Evolutionary conservation across 441 rosid genomes (phyloP), one percentile per base, ranked within the genome.

Genomic region (Gossypium trilobum): DNA sequence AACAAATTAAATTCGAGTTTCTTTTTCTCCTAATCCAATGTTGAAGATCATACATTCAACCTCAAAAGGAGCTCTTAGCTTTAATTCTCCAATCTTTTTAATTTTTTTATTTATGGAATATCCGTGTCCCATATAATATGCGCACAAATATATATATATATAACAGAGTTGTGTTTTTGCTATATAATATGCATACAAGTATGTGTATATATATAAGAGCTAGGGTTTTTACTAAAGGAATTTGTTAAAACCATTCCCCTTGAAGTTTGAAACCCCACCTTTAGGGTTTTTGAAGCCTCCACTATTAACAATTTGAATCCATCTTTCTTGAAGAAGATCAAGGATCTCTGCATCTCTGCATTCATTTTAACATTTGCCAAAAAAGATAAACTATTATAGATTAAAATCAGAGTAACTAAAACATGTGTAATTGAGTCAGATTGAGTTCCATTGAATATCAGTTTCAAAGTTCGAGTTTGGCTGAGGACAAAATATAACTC

Each of bases 301-400:
- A 7, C 77, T 79, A 74, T 63, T 75, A 10, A 76, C 77, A 71
- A 86, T 69, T 48, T 85, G 83, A 31, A 74, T 80, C 86, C 88
- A 87, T 77, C 86, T 86, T 36, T 82, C 85, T 54, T 87, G 92
- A 71, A 91, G 88, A 64, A 87, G 81, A 64, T 81, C 87, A 68
- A 89, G 82, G 75, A 88, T 89, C 87, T 87, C 91, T 17, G 83
- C 85, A 72, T 92, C 97, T 73, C 97, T 95, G 84, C 66, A 73
- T 13, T 23, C 78, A 44, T 33, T 5, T 33, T 19, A 56, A 79
- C 16, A 66, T 14, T 33, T 23, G 55, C 55, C 55, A 14, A 50
- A 50, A 50, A 33, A 33, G 8, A 33, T 5, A 1, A 33, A 31
- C 39, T 31, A 31, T 31, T 5, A 31, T 31, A 31, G 39, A 31